A percentile compares a stretch with the other conserved stretches of the same genome.
These are phyloP conservation scores for Mycena capillaripes DNA, from an alignment of 768 basidiomycete species.

Conservation along the genomic window DNA sequence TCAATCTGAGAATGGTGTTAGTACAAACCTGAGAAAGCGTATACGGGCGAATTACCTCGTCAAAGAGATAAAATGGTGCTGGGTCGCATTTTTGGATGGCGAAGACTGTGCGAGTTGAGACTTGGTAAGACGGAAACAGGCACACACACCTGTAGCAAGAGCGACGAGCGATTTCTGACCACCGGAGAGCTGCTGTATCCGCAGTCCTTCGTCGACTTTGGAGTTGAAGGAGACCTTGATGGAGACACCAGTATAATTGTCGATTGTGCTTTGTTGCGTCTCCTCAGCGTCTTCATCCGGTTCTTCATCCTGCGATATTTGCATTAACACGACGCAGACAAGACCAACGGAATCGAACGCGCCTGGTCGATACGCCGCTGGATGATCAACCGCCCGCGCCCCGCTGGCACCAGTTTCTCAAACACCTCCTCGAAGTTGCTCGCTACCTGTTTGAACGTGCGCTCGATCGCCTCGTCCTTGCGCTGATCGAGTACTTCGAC, in stretches of 20 bases:
- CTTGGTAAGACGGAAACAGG: too few species aligned
- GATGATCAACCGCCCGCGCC: constrained; percentile 92
- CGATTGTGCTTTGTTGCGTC: constrained; percentile 81
- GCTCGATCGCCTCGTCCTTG: constrained; percentile 98
- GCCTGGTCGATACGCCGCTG: constrained; percentile 92
- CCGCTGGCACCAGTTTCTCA: constrained; percentile 95
- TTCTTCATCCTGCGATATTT: constrained; percentile 71
- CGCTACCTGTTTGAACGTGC: constrained; percentile 98
- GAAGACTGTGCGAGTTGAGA: constrained; percentile 67
- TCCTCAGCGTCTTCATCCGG: constrained; percentile 81
- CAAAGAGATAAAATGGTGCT: constrained; percentile 99
- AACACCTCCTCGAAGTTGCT: constrained; percentile 98
- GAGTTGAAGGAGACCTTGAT: constrained; percentile 99
- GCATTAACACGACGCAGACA: not conserved
- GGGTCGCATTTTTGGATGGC: constrained; percentile 99
- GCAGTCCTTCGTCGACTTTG: constrained; percentile 95
- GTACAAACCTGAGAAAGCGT: constrained; percentile 4
- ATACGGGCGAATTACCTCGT: constrained; percentile 70
- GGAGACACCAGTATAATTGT: constrained; percentile 96
- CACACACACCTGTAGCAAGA: constrained; percentile 70
- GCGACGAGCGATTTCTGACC: constrained; percentile 98
- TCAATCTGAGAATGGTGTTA: constrained; percentile 74
- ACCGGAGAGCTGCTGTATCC: constrained; percentile 97
- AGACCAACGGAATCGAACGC: constrained; percentile 29
- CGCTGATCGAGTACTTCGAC: constrained; percentile 95